phyloP scores from a whole-genome alignment of 2,329 filamentous ascomycete species.

The Dothiorella sarmentorum region DNA sequence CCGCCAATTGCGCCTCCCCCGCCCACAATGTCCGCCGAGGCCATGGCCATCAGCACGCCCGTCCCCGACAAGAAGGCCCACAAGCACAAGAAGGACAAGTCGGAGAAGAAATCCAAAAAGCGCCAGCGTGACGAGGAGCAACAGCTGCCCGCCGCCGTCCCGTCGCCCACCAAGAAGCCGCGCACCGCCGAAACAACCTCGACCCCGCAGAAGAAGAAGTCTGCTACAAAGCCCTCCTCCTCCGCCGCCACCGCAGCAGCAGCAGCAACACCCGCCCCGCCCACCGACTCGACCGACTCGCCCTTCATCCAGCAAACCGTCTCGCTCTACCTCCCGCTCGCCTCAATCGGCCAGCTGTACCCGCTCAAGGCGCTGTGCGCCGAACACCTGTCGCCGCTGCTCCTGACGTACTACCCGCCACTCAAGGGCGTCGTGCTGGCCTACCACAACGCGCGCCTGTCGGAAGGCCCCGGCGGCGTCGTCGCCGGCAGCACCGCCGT shows the following conservation, averaged over 20 bases:
- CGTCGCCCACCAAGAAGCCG: slow-evolving; percentile 17
- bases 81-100: slow-evolving; percentile 40
- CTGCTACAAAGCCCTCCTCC: not conserved
- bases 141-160: not conserved
- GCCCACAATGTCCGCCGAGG: slow-evolving; percentile 33
- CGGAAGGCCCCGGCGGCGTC: slow-evolving; percentile 47
- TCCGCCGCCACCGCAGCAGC: not conserved
- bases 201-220: not conserved
- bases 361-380: slow-evolving; percentile 68
- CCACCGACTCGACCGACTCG: not conserved
- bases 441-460: slow-evolving; percentile 67
- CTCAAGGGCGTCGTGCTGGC: slow-evolving; percentile 71
- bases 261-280: not conserved
- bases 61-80: slow-evolving; percentile 37
- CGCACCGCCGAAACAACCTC: slow-evolving; percentile 1
- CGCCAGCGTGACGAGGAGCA: slow-evolving; percentile 21
- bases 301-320: slow-evolving; percentile 75
- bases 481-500: not conserved
- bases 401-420: slow-evolving; percentile 72
- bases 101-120: slow-evolving; percentile 28
- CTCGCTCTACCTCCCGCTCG: slow-evolving; percentile 75
- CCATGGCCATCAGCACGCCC: slow-evolving; percentile 20
- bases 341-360: slow-evolving; percentile 65
- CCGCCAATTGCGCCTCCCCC: slow-evolving; percentile 17
- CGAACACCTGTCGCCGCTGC: slow-evolving; percentile 70